Evolutionary conservation across 2,329 filamentous ascomycete genomes (phyloP), one percentile per base, ranked within the genome.

Genomic region (Lasiodiplodia sp.): DNA sequence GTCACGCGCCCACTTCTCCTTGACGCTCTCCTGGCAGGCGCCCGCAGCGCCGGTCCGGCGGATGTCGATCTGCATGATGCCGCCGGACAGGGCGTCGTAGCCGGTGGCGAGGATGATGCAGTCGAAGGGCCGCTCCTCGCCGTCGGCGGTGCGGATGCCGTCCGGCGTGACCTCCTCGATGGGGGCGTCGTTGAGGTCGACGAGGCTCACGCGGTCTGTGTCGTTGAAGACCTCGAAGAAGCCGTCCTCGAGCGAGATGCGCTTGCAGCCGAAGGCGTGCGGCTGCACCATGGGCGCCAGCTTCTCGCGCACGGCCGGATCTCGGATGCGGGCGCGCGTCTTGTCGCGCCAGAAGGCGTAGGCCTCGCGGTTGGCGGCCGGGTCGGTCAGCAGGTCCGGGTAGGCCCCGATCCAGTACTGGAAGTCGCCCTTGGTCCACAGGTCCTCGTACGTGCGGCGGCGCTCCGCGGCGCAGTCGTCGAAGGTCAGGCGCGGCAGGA

Each of bases 41-140:
- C 28, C 28, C 58, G 14, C 79, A 78, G n/a, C 57, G 64, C 8
- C 67, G 72, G 49, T 34, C 31, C 77, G 75, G 4, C 71, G 72
- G 62, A 82, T 79, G 47, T 79, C 75, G 64, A 82, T 76, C 44
- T 79, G 75, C 3, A 71, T 70, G 21, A 82, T 73, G 7, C 76
- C 75, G 16, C 81, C 81, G 1, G 73, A 76, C 11, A 81, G 71
- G 0, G 79, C 76, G 65, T 84, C 81, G 68, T 81, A 84, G 0
- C 82, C 82, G 0, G 78, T 83, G 28, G 75, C 80, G 65, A 79
- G 71, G 67, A 89, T 79, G 52, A 90, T 84, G 28, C 82, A 81
- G 72, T 90, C 88, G 8, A 87, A 81, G 37, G 84, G 78, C 66
- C 85, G 74, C 31, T 86, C 76, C 40, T 82, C 75, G 31, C 85